Base-by-base conservation (phyloP, 2,329 filamentous ascomycete genomes). In the Paracoccidioides brasiliensis region DNA sequence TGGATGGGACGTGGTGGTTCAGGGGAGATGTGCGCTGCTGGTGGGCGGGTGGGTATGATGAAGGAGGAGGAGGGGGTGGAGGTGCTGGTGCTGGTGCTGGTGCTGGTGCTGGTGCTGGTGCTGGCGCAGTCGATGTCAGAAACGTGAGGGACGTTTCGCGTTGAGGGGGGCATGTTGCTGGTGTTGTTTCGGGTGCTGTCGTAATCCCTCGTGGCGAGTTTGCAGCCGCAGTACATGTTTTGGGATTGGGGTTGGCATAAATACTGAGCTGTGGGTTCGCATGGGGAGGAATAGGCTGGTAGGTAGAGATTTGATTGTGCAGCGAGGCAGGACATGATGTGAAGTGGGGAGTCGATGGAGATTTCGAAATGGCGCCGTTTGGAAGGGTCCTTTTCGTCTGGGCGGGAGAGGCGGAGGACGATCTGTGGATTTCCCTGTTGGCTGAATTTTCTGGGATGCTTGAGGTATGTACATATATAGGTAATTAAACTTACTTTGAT, bases 341-440 rank as follows among this genome's bases (percentile, higher is more conserved):
- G 91, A 67, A 96, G 91, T 0, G 90, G 90, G 1, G 90, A 95
- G 71, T 96, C 90, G 63, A 96, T 96, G 62, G 89, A 95, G 64
- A 95, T 95, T 70, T 96, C 90, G 62, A 95, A 96, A 67, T 95
- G 90, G 38, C 90, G 81, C 60, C 90, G 82, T 66, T 90, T 90
- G 0, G 76, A 77, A 0, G 89, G 83, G 64, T 95, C 87, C 9
- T 84, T 82, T 42, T 84, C 80, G 63, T 95, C 90, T 12, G 86
- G 76, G 63, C 88, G 89, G 35, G 90, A 95, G 49, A 96, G 84
- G 53, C 90, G 85, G 82, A 96, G 88, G 58, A 95, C 89, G 65
- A 95, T 89, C 88, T 91, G 59, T 32, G 45, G 22, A 53, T 43
- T 30, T 6, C 41, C 32, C 48, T n/a, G 53, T 64, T 56, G 64